A percentile compares a stretch with the other conserved stretches of the same genome.
These are phyloP conservation scores for Dictyostelium capitatum DNA, from an alignment of 78 protist species.

Conservation along the genomic window DNA sequence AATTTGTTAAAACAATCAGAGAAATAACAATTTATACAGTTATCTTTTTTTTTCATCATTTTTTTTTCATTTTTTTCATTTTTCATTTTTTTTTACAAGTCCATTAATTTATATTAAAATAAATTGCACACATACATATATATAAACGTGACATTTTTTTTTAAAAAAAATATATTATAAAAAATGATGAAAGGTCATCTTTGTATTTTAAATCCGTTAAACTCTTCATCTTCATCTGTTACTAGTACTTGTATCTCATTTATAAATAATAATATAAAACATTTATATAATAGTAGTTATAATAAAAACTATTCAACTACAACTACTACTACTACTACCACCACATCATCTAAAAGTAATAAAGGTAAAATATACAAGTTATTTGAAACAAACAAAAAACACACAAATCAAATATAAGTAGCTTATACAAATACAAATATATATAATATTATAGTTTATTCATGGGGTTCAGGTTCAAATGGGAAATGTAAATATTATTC, in stretches of 20 bases:
- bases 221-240: background rate
- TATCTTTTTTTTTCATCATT: background rate
- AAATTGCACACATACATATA: too few species aligned
- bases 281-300: too few species aligned
- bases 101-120: background rate
- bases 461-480: constrained; percentile 62
- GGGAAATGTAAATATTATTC: constrained; percentile 39
- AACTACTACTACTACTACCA: too few species aligned
- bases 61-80: background rate
- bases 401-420: too few species aligned
- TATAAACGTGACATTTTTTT: background rate
- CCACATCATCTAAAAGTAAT: too few species aligned
- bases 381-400: too few species aligned
- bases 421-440: too few species aligned
- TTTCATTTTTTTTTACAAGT: background rate
- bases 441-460: constrained; percentile 1
- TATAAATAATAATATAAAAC: background rate
- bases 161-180: background rate
- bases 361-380: background rate
- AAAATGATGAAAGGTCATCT: constrained; percentile 2
- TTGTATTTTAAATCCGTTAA: background rate
- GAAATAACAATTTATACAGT: background rate
- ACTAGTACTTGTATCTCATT: background rate
- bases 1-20: too few species aligned
- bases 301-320: too few species aligned